Conservation (phyloP, 192 early-diverging fungal genomes). For the Phlyctochytrium bullatum region DNA sequence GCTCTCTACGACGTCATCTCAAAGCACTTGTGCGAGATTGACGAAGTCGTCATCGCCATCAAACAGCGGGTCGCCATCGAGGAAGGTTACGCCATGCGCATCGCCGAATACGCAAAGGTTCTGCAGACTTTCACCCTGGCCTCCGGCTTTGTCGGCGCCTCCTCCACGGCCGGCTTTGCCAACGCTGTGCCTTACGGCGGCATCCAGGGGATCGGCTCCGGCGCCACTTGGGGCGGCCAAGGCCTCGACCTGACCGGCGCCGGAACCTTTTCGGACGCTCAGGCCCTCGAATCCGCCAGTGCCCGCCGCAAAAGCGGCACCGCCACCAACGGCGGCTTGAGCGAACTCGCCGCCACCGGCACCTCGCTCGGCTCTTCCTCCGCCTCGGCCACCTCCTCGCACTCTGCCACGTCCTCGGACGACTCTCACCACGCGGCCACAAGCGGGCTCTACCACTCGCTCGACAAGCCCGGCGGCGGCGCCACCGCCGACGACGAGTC, state of each 20-base stretch:
- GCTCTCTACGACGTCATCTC: background rate
- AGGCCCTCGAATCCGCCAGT: background rate
- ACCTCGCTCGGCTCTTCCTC: background rate
- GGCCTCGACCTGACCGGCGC: background rate
- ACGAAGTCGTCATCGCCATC: background rate
- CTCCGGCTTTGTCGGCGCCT: background rate
- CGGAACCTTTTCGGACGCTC: background rate
- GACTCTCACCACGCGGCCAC: background rate
- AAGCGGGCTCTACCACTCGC: background rate
- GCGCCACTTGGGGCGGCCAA: background rate
- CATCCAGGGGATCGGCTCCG: background rate
- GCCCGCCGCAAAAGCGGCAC: background rate
- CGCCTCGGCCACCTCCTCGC: background rate
- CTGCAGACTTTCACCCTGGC: background rate
- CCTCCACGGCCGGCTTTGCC: background rate
- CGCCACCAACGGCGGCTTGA: background rate
- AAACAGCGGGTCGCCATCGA: background rate
- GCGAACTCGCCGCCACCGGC: background rate
- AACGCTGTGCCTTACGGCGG: background rate
- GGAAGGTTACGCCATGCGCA: background rate
- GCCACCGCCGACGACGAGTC: conserved; percentile 17
- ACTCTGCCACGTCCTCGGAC: background rate
- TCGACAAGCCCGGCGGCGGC: background rate
- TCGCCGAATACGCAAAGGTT: background rate
- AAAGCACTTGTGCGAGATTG: conserved; percentile 9